These are phyloP conservation scores for Brassica juncea DNA, from an alignment of 345 rosid species.

Conservation along the genomic window DNA sequence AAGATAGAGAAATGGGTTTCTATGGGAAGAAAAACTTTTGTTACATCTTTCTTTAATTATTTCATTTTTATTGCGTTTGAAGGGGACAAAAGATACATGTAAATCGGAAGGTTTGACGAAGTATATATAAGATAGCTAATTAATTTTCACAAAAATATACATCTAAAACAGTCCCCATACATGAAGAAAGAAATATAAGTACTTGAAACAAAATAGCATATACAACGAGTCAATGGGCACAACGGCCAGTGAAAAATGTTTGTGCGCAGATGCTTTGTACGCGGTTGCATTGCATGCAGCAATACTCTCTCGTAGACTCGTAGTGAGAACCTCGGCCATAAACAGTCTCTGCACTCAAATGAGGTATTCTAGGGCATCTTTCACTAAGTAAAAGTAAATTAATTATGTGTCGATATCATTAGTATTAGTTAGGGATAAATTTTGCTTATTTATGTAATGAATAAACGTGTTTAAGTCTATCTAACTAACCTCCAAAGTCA, in stretches of 20 bases:
- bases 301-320: background rate
- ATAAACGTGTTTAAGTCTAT: background rate
- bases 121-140: background rate
- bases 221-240: background rate
- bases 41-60: background rate
- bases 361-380: background rate
- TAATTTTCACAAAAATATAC: background rate
- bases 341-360: background rate
- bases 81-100: slow-evolving; percentile 41
- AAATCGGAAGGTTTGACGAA: slow-evolving; percentile 37
- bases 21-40: slow-evolving; percentile 11
- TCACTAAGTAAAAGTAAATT: background rate
- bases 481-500: background rate
- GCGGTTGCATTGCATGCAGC: background rate
- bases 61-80: slow-evolving; percentile 35
- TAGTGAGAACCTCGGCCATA: background rate
- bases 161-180: background rate
- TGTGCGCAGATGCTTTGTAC: background rate
- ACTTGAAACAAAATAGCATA: background rate
- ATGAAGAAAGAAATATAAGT: background rate
- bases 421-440: background rate
- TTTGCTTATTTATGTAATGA: background rate
- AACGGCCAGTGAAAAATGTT: background rate
- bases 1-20: slow-evolving; percentile 40
- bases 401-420: background rate